A percentile compares a stretch with the other conserved stretches of the same genome.
Evolutionary conservation across 495 filamentous ascomycete species (phyloP).

Genomic region (Hyaloscypha finlandica): DNA sequence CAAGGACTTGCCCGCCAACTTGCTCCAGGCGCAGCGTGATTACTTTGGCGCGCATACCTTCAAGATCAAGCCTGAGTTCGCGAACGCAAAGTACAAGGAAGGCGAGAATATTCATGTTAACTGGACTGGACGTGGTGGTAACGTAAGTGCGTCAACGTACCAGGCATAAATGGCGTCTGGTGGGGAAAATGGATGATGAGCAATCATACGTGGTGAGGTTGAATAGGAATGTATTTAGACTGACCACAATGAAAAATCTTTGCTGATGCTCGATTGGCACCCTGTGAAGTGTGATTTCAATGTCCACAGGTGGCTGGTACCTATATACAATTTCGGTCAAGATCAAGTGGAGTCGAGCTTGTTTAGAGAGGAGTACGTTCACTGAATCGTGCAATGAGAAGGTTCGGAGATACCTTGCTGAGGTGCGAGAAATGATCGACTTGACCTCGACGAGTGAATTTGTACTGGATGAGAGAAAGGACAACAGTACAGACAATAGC

Average conservation of each 20-base stretch:
- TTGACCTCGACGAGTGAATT: no score
- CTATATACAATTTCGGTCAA: no score
- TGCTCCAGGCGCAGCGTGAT: conserved; percentile 97
- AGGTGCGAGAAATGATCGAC: no score
- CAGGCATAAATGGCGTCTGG: conserved; percentile 66
- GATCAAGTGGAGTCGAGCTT: no score
- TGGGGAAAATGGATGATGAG: background rate
- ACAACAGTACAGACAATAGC: background rate
- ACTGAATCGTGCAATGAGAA: no score
- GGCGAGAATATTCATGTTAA: conserved; percentile 97
- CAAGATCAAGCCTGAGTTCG: conserved; percentile 90
- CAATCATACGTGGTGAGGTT: background rate
- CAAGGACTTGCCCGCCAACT: conserved; percentile 92
- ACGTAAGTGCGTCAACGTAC: conserved; percentile 96
- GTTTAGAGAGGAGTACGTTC: no score
- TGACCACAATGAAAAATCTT: background rate
- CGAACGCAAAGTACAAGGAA: conserved; percentile 79
- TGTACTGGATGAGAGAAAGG: background rate
- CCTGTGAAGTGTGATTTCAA: no score
- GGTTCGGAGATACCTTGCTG: no score
- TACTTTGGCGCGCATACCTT: conserved; percentile 99
- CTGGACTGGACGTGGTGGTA: conserved; percentile 97
- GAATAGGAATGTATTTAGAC: background rate
- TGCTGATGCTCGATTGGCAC: no score
- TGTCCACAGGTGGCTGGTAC: no score